A percentile compares a stretch with the other conserved stretches of the same genome.
These are phyloP conservation scores for Acanthamoeba castellanii DNA, from an alignment of 208 protist genomes.

Conservation along the genomic window DNA sequence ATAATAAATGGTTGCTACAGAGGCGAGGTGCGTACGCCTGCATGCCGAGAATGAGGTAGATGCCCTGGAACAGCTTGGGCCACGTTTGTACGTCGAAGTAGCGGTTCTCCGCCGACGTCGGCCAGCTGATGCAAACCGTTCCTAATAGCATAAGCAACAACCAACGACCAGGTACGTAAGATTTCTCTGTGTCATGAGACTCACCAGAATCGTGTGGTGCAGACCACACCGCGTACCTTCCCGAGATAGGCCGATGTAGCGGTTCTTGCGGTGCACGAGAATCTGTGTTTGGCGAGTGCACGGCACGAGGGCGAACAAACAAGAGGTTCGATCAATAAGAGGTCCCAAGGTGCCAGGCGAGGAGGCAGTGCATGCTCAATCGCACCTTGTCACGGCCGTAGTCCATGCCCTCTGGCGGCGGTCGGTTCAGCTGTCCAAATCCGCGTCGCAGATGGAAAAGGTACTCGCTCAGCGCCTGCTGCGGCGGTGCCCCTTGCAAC, in stretches of 20 bases:
- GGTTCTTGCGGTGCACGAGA: conserved; percentile 59
- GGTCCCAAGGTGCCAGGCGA: background rate
- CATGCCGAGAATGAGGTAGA: conserved; percentile 52
- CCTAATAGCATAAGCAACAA: background rate
- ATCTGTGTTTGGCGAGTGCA: background rate
- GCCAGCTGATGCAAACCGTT: conserved; percentile 67
- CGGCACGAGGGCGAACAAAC: background rate
- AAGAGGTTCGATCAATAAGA: background rate
- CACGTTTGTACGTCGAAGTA: conserved; percentile 42
- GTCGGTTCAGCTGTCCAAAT: conserved; percentile 59
- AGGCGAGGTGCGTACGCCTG: conserved; percentile 43
- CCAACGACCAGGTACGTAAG: too few species aligned
- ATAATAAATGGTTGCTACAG: too few species aligned
- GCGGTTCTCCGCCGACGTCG: conserved; percentile 10
- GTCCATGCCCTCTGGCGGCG: conserved; percentile 43
- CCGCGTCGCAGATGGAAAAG: conserved; percentile 62
- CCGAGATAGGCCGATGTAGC: conserved; percentile 52
- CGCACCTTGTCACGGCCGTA: conserved; percentile 40
- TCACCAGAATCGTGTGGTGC: background rate
- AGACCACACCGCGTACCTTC: conserved; percentile 3
- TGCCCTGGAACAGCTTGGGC: conserved; percentile 72
- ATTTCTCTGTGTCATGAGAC: background rate
- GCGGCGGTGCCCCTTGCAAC: background rate
- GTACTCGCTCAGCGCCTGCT: conserved; percentile 34
- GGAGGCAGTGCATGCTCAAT: background rate